Evolutionary conservation across 2,329 filamentous ascomycete species (phyloP).

Genomic region (Paracamarosporium sp.): DNA sequence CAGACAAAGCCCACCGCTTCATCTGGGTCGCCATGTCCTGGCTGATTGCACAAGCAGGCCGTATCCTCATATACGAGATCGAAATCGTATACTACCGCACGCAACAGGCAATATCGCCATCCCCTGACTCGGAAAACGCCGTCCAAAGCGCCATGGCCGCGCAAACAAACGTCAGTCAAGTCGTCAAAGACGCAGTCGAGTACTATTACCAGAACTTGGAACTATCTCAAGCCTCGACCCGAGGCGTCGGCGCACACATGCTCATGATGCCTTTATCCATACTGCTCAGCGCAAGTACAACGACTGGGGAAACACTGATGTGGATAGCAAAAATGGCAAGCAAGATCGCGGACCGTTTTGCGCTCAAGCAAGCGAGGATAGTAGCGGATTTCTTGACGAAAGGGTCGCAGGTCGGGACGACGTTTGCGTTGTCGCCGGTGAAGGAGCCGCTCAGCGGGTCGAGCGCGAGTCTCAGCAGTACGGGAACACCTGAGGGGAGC

Average conservation of each 20-base stretch:
- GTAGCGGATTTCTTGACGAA: conserved; percentile 17
- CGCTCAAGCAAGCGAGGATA: conserved; percentile 16
- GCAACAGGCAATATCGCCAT: neutral
- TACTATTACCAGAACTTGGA: conserved; percentile 16
- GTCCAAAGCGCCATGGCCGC: conserved; percentile 2
- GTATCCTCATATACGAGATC: conserved; percentile 16
- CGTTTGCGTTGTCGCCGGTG: neutral
- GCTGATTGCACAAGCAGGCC: conserved; percentile 12
- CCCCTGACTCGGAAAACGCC: neutral
- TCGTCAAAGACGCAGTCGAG: conserved; percentile 11
- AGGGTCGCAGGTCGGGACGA: neutral
- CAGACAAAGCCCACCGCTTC: conserved; percentile 13
- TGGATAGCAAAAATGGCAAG: conserved; percentile 19
- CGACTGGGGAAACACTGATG: neutral
- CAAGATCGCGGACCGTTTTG: conserved; percentile 18
- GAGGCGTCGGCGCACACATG: conserved; percentile 13
- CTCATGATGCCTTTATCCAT: conserved; percentile 24
- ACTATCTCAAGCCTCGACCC: conserved; percentile 1
- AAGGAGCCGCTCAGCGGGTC: neutral
- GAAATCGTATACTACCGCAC: conserved; percentile 16
- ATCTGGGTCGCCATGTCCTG: conserved; percentile 18
- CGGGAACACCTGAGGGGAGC: no score
- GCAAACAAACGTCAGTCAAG: conserved; percentile 10
- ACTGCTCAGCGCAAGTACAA: conserved; percentile 5
- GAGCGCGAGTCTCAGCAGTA: no score